Evolutionary conservation across 1,139 yeast genomes (phyloP), one percentile per base, ranked within the genome.

Genomic region (Lodderomyces pseudojiufengensis): DNA sequence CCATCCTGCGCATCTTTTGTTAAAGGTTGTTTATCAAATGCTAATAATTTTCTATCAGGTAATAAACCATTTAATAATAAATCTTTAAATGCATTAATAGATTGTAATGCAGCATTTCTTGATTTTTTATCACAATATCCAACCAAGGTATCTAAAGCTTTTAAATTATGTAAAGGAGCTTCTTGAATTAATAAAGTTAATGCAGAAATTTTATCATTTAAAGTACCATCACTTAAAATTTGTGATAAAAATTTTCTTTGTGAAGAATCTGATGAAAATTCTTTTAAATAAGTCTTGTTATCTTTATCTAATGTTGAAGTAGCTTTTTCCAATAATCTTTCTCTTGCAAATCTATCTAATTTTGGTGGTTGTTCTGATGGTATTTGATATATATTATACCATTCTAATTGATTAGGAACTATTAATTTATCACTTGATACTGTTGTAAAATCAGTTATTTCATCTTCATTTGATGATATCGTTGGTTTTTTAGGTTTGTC

Each of bases 131-230:
- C 84, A 61, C 97, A 87, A 62, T 82, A 84, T 6, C 77, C 73
- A 40, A 86, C 59, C 46, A 92, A 64, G 21, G 83, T 81, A 44
- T 87, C 95, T 39, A 94, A 67, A 0, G 95, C 88, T 57, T 86
- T 85, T 41, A 82, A 56, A 47, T 94, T 85, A 56, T 92, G 98
- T 40, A 88, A 58, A 4, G 99, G 98, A 3, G 97, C 88, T 63
- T 92, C 98, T 57, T 92, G 97, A 33, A 90, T 78, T 55, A 92
- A 69, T 55, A 92, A 76, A 0, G 98, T 90, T 52, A 92, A 72
- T 0, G 98, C 97, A 32, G 97, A 86, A 40, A 92, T 85, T 63
- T 92, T 90, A 82, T 92, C 99, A 51, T 80, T 83, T 49, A 92
- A 72, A 0, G 99, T 92, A 84, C 99, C 99, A 45, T 81, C 84